These are phyloP conservation scores for Parachaetomium inaequale DNA, from an alignment of 495 filamentous ascomycete species.

Conservation along the genomic window DNA sequence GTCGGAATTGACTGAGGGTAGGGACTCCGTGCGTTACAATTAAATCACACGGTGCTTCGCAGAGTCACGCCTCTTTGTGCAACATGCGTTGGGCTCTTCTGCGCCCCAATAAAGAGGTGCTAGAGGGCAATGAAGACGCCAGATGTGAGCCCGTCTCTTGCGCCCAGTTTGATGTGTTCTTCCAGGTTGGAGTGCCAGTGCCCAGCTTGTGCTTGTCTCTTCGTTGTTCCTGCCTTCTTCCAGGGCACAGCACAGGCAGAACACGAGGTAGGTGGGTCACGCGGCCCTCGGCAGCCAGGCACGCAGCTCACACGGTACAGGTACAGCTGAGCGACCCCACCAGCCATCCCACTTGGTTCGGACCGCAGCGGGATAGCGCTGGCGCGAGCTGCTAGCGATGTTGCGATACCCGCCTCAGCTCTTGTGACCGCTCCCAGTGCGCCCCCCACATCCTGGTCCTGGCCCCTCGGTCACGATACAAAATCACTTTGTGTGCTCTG, in stretches of 20 bases:
- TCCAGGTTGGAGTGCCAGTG: neutral
- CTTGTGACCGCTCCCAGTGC: constrained; percentile 22
- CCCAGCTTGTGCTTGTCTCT: neutral
- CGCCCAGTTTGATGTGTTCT: neutral
- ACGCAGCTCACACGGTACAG: constrained; percentile 15
- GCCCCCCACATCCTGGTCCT: constrained; percentile 6
- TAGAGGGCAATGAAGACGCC: neutral
- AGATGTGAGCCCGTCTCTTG: neutral
- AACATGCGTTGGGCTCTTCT: neutral
- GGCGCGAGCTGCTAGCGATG: constrained; percentile 17
- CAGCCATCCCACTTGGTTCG: constrained; percentile 21
- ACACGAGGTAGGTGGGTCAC: constrained; percentile 19
- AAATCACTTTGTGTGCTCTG: constrained; percentile 20
- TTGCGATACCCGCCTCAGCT: constrained; percentile 19
- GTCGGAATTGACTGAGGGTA: neutral
- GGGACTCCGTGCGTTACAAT: neutral
- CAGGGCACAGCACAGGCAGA: too few relatives aligned
- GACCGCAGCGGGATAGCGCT: neutral
- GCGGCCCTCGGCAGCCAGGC: constrained; percentile 8
- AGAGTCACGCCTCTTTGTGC: neutral
- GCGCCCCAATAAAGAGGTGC: neutral
- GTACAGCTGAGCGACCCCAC: constrained; percentile 10
- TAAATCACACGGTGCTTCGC: neutral
- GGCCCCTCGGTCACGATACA: constrained; percentile 14
- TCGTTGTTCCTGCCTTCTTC: too few relatives aligned